Percentiles rank a stretch among this genome's conserved stretches.
Conservation (phyloP, 805 yeast species). For the Lipomyces starkeyi region DNA sequence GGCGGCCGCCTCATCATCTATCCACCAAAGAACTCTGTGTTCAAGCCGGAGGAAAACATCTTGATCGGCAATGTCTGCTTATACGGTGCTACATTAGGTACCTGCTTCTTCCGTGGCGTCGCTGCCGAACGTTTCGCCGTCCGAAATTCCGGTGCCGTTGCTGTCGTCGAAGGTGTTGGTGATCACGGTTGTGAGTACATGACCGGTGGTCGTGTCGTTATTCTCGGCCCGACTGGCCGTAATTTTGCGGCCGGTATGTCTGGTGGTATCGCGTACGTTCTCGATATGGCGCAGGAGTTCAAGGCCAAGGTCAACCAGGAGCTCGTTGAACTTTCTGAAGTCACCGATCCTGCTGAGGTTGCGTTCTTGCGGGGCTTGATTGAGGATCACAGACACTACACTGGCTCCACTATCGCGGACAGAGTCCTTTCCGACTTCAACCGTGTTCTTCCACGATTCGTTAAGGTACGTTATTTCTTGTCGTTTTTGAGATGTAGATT, state of each 20-base stretch:
- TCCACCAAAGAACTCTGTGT: slow-evolving; percentile 83
- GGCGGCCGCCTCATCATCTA: slow-evolving; percentile 93
- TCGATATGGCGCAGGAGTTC: slow-evolving; percentile 94
- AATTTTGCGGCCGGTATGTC: slow-evolving; percentile 98
- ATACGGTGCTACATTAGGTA: slow-evolving; percentile 96
- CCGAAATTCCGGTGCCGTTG: slow-evolving; percentile 97
- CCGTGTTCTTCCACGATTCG: slow-evolving; percentile 84
- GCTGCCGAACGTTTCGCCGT: slow-evolving; percentile 99
- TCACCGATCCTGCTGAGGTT: slow-evolving; percentile 88
- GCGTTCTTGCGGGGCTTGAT: slow-evolving; percentile 91
- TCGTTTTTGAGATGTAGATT: slow-evolving; percentile 49
- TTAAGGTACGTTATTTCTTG: slow-evolving; percentile 81
- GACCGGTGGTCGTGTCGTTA: slow-evolving; percentile 99
- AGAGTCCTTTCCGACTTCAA: slow-evolving; percentile 84
- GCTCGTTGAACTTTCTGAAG: slow-evolving; percentile 76
- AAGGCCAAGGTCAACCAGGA: slow-evolving; percentile 70
- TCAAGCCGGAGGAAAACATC: slow-evolving; percentile 95
- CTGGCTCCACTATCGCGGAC: slow-evolving; percentile 88
- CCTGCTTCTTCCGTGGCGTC: slow-evolving; percentile 92
- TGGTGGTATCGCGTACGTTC: slow-evolving; percentile 97
- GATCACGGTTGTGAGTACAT: slow-evolving; percentile 99
- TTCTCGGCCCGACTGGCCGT: slow-evolving; percentile 88
- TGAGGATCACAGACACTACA: slow-evolving; percentile 94
- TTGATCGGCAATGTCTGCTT: slow-evolving; percentile 96
- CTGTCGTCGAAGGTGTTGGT: slow-evolving; percentile 96